Base-by-base conservation (phyloP, 1,284 basidiomycete species). In the Ganoderma resinaceum region DNA sequence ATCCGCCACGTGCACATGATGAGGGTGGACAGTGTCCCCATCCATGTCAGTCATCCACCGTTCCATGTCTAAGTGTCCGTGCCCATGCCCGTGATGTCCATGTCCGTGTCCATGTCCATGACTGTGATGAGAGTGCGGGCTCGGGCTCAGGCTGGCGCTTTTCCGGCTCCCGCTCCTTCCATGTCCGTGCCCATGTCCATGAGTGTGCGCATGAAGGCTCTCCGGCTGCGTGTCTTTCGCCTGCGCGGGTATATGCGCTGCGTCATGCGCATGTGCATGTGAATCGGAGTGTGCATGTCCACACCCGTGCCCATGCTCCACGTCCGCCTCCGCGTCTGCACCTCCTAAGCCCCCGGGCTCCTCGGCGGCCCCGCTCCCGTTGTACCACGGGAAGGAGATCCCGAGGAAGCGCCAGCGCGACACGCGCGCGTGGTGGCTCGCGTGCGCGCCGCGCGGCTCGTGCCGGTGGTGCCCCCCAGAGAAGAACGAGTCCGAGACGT, bases 391-490 rank as follows among this genome's bases (percentile, higher is more conserved):
- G 26, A 70, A 67, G 33, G 29, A 9, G 18, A 52, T 40, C 33
- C 40, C 65, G 31, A 42, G 62, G 69, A 66, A 70, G 52, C 63
- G 71, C 70, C 62, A 75, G 29, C 65, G 70, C 61, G 70, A 74
- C 60, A 68, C 67, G 40, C 77, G 78, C 40, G 75, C 77, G 65
- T 82, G 81, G 71, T 86, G 85, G 6, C 67, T 65, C 0, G 68
- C 72, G 65, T 86, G 84, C 29, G 73, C 59, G 18, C 61, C 65
- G 58, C 81, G 78, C n/a, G 75, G 61, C 70, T 86, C 84, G 67
- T 85, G 79, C 61, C 85, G 76, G 70, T 86, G 84, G 57, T 86
- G 85, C 14, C 82, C 74, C n/a, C 77, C 77, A 9, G 75, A 67
- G 64, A 80, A 78, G 63, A 80, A 76, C 16, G 66, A 65, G 20